Conservation (phyloP, 2,329 filamentous ascomycete genomes). For the Penicillium sp. region DNA sequence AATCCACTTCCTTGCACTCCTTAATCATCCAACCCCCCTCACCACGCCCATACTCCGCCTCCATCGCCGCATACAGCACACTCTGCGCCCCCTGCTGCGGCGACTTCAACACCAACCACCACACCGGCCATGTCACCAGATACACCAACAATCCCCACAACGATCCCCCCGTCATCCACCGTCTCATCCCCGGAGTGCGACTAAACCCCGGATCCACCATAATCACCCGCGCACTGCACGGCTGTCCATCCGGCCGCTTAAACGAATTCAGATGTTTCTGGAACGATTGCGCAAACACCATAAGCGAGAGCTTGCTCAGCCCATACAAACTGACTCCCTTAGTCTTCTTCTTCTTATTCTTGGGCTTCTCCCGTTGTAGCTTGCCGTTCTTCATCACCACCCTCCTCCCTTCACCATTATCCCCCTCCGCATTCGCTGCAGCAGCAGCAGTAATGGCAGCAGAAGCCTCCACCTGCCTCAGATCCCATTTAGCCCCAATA, state of each 20-base stretch:
- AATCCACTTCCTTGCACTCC: constrained; percentile 71
- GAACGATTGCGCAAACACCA: constrained; percentile 79
- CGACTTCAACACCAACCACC: constrained; percentile 83
- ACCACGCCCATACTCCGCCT: constrained; percentile 57
- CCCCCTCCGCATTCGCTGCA: too few species aligned
- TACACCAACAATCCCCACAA: constrained; percentile 72
- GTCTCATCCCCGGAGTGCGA: constrained; percentile 75
- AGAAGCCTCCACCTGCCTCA: too few species aligned
- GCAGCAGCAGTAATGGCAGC: too few species aligned
- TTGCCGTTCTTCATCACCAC: too few species aligned
- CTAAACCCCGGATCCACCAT: constrained; percentile 78
- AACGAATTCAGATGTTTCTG: constrained; percentile 85
- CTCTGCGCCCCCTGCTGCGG: constrained; percentile 76
- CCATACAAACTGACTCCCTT: too few species aligned
- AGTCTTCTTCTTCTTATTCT: too few species aligned
- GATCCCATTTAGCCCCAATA: constrained; percentile 66
- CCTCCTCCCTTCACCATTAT: too few species aligned
- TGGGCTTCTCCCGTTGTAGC: too few species aligned
- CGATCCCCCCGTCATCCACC: constrained; percentile 78
- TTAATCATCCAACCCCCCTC: constrained; percentile 68
- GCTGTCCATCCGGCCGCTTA: constrained; percentile 70
- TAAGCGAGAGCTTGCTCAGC: constrained; percentile 66
- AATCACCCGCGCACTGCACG: constrained; percentile 72
- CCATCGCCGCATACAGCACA: constrained; percentile 77
- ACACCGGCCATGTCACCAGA: constrained; percentile 65